Percentiles rank a stretch among this genome's conserved stretches.
Evolutionary conservation across 2,329 filamentous ascomycete genomes (phyloP).

Genomic region (Epichloe sp.): DNA sequence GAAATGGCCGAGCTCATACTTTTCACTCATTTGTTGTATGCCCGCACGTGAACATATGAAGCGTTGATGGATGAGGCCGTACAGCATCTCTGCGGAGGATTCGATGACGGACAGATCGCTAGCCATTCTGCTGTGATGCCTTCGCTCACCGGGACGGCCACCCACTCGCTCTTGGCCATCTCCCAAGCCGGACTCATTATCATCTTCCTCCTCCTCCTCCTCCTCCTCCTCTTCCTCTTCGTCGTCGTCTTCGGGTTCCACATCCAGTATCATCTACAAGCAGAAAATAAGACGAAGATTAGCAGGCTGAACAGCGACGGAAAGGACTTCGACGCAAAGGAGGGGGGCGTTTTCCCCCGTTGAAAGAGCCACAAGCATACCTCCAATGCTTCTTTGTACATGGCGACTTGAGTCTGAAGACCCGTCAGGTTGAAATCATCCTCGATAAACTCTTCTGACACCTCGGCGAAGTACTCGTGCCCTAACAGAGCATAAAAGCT

Average conservation of each 20-base stretch:
- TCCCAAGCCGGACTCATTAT: constrained; percentile 49
- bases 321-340: too few relatives aligned
- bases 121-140: constrained; percentile 72
- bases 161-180: constrained; percentile 44
- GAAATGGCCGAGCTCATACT: constrained; percentile 95
- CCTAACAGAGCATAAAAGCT: constrained; percentile 92
- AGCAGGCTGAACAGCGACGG: not conserved
- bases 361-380: constrained; percentile 23
- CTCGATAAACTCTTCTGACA: constrained; percentile 97
- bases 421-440: constrained; percentile 99
- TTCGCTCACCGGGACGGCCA: constrained; percentile 41
- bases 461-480: constrained; percentile 98
- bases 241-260: constrained; percentile 91
- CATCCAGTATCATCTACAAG: constrained; percentile 81
- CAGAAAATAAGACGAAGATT: not conserved
- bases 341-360: too few relatives aligned
- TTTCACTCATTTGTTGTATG: constrained; percentile 98
- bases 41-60: constrained; percentile 95
- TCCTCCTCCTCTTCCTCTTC: constrained; percentile 53
- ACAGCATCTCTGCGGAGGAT: constrained; percentile 93
- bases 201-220: constrained; percentile 63
- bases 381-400: constrained; percentile 98
- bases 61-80: constrained; percentile 94
- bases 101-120: constrained; percentile 93
- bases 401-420: constrained; percentile 84